Conservation (phyloP, 2,329 filamentous ascomycete species). For the Amylocarpus encephaloides region DNA sequence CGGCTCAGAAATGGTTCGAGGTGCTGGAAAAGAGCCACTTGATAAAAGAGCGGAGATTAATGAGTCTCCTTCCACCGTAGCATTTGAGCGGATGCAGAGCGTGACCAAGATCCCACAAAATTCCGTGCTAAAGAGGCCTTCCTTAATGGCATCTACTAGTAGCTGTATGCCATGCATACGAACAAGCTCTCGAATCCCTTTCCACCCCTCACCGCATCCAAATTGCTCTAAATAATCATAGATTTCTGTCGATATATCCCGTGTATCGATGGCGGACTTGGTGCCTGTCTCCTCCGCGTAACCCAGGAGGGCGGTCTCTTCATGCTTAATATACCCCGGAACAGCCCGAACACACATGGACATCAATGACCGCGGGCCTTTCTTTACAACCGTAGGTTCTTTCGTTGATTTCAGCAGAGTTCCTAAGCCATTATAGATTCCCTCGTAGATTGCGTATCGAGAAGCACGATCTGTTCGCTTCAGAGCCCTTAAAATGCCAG, state of each 20-base stretch:
- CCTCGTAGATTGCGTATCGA: slow-evolving; percentile 37
- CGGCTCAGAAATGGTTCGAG: slow-evolving; percentile 29
- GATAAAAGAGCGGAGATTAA: slow-evolving; percentile 35
- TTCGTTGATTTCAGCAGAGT: slow-evolving; percentile 39
- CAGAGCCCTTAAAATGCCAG: slow-evolving; percentile 32
- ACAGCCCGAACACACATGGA: slow-evolving; percentile 44
- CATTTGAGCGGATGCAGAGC: slow-evolving; percentile 35
- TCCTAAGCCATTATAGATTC: slow-evolving; percentile 41
- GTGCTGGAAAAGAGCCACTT: slow-evolving; percentile 33
- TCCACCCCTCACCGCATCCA: slow-evolving; percentile 40
- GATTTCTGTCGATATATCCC: slow-evolving; percentile 38
- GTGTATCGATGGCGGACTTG: slow-evolving; percentile 27
- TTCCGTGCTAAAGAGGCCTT: slow-evolving; percentile 37
- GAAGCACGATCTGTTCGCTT: slow-evolving; percentile 28
- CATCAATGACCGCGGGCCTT: slow-evolving; percentile 38
- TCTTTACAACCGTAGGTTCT: slow-evolving; percentile 11
- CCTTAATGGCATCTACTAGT: slow-evolving; percentile 37
- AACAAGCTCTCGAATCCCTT: slow-evolving; percentile 39
- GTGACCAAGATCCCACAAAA: slow-evolving; percentile 38
- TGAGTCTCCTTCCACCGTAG: slow-evolving; percentile 36
- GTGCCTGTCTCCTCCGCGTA: slow-evolving; percentile 36
- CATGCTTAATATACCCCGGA: slow-evolving; percentile 40
- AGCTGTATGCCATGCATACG: slow-evolving; percentile 42
- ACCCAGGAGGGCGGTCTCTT: slow-evolving; percentile 38
- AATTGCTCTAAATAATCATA: slow-evolving; percentile 45